Percentiles rank a stretch among this genome's conserved stretches.
Evolutionary conservation across 331 rosid species (phyloP).

Genomic region (Stylosanthes scabra): DNA sequence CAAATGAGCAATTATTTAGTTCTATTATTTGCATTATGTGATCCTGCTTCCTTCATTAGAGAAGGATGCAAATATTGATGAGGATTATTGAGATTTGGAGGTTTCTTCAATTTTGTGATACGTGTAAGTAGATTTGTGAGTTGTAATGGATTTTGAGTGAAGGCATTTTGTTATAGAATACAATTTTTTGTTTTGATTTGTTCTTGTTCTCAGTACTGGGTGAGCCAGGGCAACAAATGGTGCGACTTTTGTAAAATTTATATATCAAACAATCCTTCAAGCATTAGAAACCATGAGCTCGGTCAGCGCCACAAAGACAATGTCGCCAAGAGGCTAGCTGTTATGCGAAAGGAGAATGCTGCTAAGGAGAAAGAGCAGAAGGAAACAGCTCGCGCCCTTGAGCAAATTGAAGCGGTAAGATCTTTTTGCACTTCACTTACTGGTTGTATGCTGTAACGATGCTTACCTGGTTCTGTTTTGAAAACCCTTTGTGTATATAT

Average conservation of each 20-base stretch:
- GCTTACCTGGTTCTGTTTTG: not conserved
- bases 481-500: not conserved
- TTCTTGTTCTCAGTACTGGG: slow-evolving; percentile 80
- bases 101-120: slow-evolving; percentile 2
- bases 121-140: not conserved
- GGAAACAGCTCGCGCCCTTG: slow-evolving; percentile 69
- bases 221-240: slow-evolving; percentile 99
- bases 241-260: slow-evolving; percentile 96
- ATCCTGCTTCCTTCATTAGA: not conserved
- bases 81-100: not conserved
- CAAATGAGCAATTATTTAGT: no score
- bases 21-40: not conserved
- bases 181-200: not conserved
- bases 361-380: slow-evolving; percentile 90
- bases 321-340: slow-evolving; percentile 78
- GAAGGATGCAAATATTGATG: not conserved
- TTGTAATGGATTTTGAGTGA: slow-evolving; percentile 11
- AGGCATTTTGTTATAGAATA: not conserved
- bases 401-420: slow-evolving; percentile 92
- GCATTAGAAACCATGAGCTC: slow-evolving; percentile 93
- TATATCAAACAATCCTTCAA: slow-evolving; percentile 81
- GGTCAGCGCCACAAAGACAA: slow-evolving; percentile 90
- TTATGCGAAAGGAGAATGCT: slow-evolving; percentile 84
- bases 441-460: no score
- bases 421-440: not conserved